Base-by-base conservation (phyloP, 2,329 filamentous ascomycete species). In the Aspergillus oerlinghausenensis region DNA sequence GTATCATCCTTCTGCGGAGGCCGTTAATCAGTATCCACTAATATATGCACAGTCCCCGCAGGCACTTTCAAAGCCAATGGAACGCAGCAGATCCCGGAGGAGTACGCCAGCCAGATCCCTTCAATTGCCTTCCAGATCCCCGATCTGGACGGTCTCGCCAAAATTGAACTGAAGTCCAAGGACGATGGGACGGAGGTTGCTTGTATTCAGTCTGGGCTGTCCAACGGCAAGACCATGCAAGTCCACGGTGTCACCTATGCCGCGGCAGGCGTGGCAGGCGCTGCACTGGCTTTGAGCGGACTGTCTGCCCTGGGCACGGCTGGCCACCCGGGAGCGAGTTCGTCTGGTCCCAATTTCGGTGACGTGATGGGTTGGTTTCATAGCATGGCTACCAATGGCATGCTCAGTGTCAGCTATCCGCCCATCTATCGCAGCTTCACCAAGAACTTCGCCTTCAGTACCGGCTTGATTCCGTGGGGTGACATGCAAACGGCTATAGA, bases 361-460 rank as follows among this genome's bases (percentile, higher is more conserved):
- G 90, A 97, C 68, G 86, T 95, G 50, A 83, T 96, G 63, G 86
- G 88, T 60, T 95, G 90, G 84, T 96, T 97, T 74, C 92, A 97
- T 75, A 88, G 88, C 51, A 89, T 97, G 81, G 92, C 94, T 28
- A 88, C 94, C 79, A 97, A 94, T 74, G 92, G 94, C 63, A 97
- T 97, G 94, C 82, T 96, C 72, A 95, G 90, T 58, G 92, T 95
- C 66, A 84, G 87, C 66, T 92, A 96, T 64, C 94, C 94, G 3
- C 80, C 85, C 38, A 86, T 97, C 40, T 97, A 97, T 77, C 85
- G 87, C 64, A 93, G 87, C 72, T 99, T 96, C 75, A 80, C 88
- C 60, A 90, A 90, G 77, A 97, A 97, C 77, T 97, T 99, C 73
- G 92, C 82, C 49, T 97, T 97, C 79, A 93, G 90, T 62, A 88